Conservation (phyloP, 306 rosid species). For the Medicago ruthenica region DNA sequence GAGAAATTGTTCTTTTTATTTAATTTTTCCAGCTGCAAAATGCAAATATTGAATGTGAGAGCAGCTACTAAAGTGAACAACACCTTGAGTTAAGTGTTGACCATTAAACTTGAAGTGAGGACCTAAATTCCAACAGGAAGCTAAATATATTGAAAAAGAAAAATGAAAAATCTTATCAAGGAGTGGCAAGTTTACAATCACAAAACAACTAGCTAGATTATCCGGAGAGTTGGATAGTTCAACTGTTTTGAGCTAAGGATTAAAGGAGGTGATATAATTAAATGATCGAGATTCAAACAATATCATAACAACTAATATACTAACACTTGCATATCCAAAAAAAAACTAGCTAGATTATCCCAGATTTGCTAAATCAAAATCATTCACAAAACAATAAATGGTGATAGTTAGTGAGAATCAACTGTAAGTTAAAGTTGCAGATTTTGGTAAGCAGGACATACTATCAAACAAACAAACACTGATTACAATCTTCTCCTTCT, state of each 20-base stretch:
- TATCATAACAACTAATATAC: background rate
- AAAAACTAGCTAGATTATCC: too few relatives aligned
- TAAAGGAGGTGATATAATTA: too few relatives aligned
- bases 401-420: background rate
- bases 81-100: background rate
- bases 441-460: background rate
- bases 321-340: background rate
- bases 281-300: background rate
- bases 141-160: background rate
- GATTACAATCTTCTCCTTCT: background rate
- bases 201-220: background rate
- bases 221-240: background rate
- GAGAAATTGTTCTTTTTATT: too few relatives aligned
- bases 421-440: background rate
- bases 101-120: background rate
- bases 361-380: too few relatives aligned
- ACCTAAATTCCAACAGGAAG: background rate
- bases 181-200: background rate
- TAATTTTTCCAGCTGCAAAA: too few relatives aligned
- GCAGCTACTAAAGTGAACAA: too few relatives aligned
- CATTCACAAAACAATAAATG: background rate
- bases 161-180: background rate
- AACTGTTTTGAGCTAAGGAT: background rate
- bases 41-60: too few relatives aligned
- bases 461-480: background rate